phyloP scores from a whole-genome alignment of 2,329 filamentous ascomycete species.

The Cladosporium austrohemisphaericum region DNA sequence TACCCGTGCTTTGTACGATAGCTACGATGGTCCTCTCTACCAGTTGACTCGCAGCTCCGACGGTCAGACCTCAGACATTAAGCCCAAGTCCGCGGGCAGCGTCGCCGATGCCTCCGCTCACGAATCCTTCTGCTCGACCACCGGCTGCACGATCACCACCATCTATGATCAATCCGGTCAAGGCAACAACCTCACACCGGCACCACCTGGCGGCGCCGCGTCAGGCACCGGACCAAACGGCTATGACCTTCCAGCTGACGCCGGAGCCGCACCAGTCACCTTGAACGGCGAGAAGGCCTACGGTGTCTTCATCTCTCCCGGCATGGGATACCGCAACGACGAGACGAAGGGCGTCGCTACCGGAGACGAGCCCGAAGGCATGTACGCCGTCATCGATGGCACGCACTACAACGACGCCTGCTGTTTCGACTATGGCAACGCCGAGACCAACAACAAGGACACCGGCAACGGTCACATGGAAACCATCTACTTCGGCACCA shows the following conservation, averaged over 20 bases:
- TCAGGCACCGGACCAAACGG: conserved; percentile 54
- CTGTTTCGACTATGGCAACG: conserved; percentile 48
- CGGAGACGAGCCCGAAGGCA: conserved; percentile 55
- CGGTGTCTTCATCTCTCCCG: conserved; percentile 59
- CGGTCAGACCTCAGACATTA: conserved; percentile 45
- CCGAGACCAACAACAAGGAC: conserved; percentile 37
- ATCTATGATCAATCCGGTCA: conserved; percentile 63
- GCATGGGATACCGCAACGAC: conserved; percentile 62
- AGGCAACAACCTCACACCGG: conserved; percentile 61
- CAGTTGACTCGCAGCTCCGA: conserved; percentile 57
- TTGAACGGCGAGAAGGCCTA: conserved; percentile 58
- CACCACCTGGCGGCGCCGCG: conserved; percentile 50
- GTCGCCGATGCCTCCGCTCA: conserved; percentile 60
- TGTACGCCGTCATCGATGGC: conserved; percentile 59
- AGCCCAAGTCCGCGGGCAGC: conserved; percentile 54
- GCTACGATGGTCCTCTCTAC: conserved; percentile 54
- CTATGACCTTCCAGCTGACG: conserved; percentile 58
- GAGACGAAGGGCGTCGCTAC: conserved; percentile 49
- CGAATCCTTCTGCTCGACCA: conserved; percentile 56
- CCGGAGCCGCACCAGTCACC: conserved; percentile 58
- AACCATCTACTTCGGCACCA: conserved; percentile 61
- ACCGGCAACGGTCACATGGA: conserved; percentile 66
- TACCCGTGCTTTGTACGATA: conserved; percentile 58
- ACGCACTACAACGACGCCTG: conserved; percentile 57
- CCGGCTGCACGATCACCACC: conserved; percentile 60